Evolutionary conservation across 768 basidiomycete species (phyloP), one percentile per base, ranked within the genome.

Genomic region (Amanita exitialis): DNA sequence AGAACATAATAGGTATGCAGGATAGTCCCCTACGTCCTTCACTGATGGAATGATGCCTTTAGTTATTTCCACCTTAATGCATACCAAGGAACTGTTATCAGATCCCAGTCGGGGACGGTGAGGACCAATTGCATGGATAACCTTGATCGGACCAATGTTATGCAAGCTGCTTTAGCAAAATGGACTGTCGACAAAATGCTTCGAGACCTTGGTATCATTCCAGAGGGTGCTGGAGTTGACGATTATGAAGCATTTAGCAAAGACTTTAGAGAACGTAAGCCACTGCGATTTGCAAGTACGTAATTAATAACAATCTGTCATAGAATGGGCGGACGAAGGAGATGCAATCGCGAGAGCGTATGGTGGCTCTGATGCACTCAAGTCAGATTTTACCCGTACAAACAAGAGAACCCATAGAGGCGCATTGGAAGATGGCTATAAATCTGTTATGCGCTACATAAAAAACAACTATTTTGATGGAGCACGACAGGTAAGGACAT

Each of bases 111-210:
- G 18, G 93, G 93, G 16, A 75, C 80, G 43, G 80, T 96, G 38
- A 79, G 96, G 41, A 94, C 93, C 6, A 99, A 98, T 64, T 98
- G 96, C 67, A 96, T 96, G 96, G 95, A 97, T 64, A 87, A 84
- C 59, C 71, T 97, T 53, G 96, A 99, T 62, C 80, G 96, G 45
- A 99, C 96, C 42, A 98, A 98, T 64, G 95, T 99, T 38, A 87
- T 92, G 4, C 96, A 99, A 64, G 86, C 90, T 15, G 79, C 94
- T 10, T 66, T 98, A 44, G 96, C 88, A 13, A 91, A 88, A 64
- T 88, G 83, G 79, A 83, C 78, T 1, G 72, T 98, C 41, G 84
- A 81, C 53, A 69, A 74, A 46, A 95, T 98, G 61, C 74, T 99
- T 51, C 77, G 76, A 56, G 73, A 74, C 4, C 64, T 86, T 15